Percentiles rank a stretch among this genome's conserved stretches.
Evolutionary conservation across 495 filamentous ascomycete species (phyloP).

Genomic region (Pseudevernia furfuracea): DNA sequence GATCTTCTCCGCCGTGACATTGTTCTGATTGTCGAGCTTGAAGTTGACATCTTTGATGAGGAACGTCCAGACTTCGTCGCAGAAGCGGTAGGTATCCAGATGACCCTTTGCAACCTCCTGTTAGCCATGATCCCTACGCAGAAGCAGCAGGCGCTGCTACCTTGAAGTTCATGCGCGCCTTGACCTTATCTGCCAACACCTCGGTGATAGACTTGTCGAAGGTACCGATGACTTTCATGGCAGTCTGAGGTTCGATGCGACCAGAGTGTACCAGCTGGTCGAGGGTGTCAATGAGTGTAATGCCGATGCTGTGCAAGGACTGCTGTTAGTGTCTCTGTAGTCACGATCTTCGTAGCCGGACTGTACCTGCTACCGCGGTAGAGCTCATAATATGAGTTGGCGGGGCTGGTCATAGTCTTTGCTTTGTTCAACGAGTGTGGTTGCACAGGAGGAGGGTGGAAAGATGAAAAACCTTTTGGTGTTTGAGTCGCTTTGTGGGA

Average conservation of each 20-base stretch:
- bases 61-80: slow-evolving; percentile 99
- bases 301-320: slow-evolving; percentile 62
- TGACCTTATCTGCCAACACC: slow-evolving; percentile 82
- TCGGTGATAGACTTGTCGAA: slow-evolving; percentile 88
- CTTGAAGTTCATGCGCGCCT: slow-evolving; percentile 90
- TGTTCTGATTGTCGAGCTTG: slow-evolving; percentile 78
- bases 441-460: background rate
- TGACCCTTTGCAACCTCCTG: slow-evolving; percentile 57
- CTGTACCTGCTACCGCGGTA: slow-evolving; percentile 93
- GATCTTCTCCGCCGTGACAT: slow-evolving; percentile 66
- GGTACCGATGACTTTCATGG: slow-evolving; percentile 92
- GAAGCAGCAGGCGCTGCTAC: slow-evolving; percentile 40
- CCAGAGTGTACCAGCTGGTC: slow-evolving; percentile 90
- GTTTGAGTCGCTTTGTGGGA: slow-evolving; percentile 2
- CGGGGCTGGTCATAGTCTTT: slow-evolving; percentile 19
- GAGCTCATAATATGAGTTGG: slow-evolving; percentile 73
- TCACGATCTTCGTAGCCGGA: background rate
- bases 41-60: slow-evolving; percentile 96
- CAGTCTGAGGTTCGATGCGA: slow-evolving; percentile 92
- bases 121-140: slow-evolving; percentile 1
- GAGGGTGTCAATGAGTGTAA: slow-evolving; percentile 88
- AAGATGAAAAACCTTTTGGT: background rate
- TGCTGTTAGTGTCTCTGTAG: slow-evolving; percentile 21
- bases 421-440: background rate
- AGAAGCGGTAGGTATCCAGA: slow-evolving; percentile 98